Evolutionary conservation across 768 basidiomycete species (phyloP).

Genomic region (Melanogaster broomeanus): DNA sequence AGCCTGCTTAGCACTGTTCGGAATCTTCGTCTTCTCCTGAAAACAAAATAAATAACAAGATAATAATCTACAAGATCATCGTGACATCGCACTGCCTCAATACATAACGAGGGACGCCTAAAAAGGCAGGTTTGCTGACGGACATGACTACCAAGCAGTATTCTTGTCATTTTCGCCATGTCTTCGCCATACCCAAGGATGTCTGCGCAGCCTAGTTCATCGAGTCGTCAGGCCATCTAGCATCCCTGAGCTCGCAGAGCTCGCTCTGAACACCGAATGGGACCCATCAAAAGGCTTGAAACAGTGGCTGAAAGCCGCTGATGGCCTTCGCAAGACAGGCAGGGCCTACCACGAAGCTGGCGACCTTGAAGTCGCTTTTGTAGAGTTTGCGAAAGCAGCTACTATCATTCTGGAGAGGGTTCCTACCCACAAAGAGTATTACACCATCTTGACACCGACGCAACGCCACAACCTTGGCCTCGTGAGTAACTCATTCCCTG

Average conservation of each 20-base stretch:
- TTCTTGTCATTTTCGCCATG: slow-evolving; percentile 13
- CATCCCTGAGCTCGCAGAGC: slow-evolving; percentile 67
- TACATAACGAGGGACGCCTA: no score
- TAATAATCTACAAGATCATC: no score
- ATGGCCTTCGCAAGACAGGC: slow-evolving; percentile 59
- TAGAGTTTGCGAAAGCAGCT: slow-evolving; percentile 71
- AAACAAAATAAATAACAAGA: no score
- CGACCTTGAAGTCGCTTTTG: slow-evolving; percentile 72
- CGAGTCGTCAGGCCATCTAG: slow-evolving; percentile 50
- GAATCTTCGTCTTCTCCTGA: no score
- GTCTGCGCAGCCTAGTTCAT: slow-evolving; percentile 5
- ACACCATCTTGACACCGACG: slow-evolving; percentile 48
- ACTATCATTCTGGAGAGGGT: slow-evolving; percentile 78
- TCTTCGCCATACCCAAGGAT: slow-evolving; percentile 8
- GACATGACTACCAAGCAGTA: no score
- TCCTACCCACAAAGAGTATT: slow-evolving; percentile 71
- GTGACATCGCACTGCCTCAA: no score
- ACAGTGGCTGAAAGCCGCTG: slow-evolving; percentile 64
- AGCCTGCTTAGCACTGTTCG: no score
- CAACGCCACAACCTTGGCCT: slow-evolving; percentile 69
- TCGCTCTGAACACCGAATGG: slow-evolving; percentile 55
- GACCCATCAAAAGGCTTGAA: slow-evolving; percentile 64
- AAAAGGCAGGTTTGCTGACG: slow-evolving; percentile 10
- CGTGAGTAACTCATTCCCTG: slow-evolving; percentile 47
- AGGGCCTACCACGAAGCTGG: slow-evolving; percentile 46